A percentile compares a stretch with the other conserved stretches of the same genome.
These are phyloP conservation scores for Penicillium sp. DNA, from an alignment of 2,329 filamentous ascomycete genomes.

Conservation along the genomic window DNA sequence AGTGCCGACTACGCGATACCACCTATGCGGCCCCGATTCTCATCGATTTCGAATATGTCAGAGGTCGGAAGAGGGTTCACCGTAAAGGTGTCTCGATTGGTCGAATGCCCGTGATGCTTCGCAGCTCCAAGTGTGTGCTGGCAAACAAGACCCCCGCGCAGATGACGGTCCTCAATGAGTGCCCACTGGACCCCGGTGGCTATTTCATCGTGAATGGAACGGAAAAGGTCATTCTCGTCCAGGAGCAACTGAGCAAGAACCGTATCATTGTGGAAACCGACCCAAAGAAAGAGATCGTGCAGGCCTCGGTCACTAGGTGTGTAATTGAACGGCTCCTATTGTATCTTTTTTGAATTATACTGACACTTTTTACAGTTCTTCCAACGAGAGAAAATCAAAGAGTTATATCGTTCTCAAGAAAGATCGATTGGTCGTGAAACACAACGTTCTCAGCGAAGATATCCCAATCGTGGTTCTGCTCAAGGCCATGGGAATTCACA, in stretches of 20 bases:
- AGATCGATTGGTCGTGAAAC: constrained; percentile 82
- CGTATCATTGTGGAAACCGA: constrained; percentile 95
- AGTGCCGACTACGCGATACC: constrained; percentile 93
- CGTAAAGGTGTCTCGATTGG: constrained; percentile 79
- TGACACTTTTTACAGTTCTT: constrained; percentile 68
- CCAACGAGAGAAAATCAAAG: constrained; percentile 96
- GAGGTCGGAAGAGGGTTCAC: constrained; percentile 76
- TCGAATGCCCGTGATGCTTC: constrained; percentile 94
- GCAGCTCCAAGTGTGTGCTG: constrained; percentile 90
- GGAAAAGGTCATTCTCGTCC: constrained; percentile 97
- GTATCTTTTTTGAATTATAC: not conserved
- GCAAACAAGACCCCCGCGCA: constrained; percentile 80
- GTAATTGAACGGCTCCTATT: not conserved
- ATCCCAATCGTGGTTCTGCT: constrained; percentile 94
- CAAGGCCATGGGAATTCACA: constrained; percentile 90
- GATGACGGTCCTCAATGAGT: constrained; percentile 94
- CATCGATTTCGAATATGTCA: constrained; percentile 88
- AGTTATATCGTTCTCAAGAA: constrained; percentile 96
- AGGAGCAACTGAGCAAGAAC: constrained; percentile 99
- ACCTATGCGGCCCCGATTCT: constrained; percentile 96
- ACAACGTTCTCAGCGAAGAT: constrained; percentile 91
- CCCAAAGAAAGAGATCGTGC: constrained; percentile 88
- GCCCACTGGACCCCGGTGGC: constrained; percentile 90
- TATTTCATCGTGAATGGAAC: constrained; percentile 98
- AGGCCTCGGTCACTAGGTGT: constrained; percentile 83